A percentile compares a stretch with the other conserved stretches of the same genome.
phyloP scores from a whole-genome alignment of 176 grass and related monocot species.

The Bothriochloa decipiens region DNA sequence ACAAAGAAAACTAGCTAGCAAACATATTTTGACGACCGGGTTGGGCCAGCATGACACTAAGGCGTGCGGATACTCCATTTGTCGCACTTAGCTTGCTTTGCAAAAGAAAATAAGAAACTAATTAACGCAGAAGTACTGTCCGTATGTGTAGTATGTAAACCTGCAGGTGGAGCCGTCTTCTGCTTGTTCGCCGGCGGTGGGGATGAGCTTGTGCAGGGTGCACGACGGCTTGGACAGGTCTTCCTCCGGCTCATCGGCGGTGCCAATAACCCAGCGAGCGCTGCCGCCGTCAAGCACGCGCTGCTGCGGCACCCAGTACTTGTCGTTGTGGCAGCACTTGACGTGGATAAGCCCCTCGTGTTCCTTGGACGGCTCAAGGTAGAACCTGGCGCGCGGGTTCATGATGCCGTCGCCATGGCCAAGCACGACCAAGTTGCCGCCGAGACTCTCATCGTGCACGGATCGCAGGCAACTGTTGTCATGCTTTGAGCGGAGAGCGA shows the following conservation, averaged over 20 bases:
- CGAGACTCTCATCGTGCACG: background rate
- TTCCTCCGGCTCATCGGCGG: background rate
- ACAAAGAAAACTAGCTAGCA: too few relatives aligned
- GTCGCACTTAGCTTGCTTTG: too few relatives aligned
- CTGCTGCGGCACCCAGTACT: background rate
- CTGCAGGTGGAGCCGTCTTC: background rate
- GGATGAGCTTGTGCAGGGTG: background rate
- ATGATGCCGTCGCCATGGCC: background rate
- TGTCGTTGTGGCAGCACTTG: constrained; percentile 33
- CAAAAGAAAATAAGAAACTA: too few relatives aligned
- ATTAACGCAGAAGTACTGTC: too few relatives aligned
- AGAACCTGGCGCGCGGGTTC: background rate
- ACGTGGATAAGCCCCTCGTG: background rate
- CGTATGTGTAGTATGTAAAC: too few relatives aligned
- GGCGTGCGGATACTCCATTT: too few relatives aligned
- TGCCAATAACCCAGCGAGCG: constrained; percentile 13
- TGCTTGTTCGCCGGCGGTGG: background rate
- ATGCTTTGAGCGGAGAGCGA: background rate
- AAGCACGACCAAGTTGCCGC: background rate
- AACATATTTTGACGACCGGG: too few relatives aligned
- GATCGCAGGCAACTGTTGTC: background rate
- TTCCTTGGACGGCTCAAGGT: background rate
- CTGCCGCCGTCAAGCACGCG: too few relatives aligned
- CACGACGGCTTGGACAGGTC: constrained; percentile 24
- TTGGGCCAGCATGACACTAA: too few relatives aligned